Evolutionary conservation across 345 rosid species (phyloP).

Genomic region (Adansonia digitata): DNA sequence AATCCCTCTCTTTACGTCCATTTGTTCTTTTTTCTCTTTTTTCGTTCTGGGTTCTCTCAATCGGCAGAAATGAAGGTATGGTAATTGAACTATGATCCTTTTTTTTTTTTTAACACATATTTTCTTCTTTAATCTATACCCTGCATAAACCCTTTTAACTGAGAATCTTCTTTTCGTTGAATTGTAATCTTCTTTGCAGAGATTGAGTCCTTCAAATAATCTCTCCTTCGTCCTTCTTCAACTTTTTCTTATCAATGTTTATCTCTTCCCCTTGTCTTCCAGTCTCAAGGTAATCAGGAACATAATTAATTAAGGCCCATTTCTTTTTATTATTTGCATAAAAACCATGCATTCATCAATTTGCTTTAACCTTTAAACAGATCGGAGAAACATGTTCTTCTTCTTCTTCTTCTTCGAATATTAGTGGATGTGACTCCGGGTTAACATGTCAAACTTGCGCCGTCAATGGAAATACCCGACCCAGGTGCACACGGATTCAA

Average conservation of each 20-base stretch:
- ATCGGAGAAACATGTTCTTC: slow-evolving; percentile 83
- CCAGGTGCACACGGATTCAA: slow-evolving; percentile 65
- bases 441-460: slow-evolving; percentile 73
- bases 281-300: slow-evolving; percentile 31
- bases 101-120: not conserved
- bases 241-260: slow-evolving; percentile 19
- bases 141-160: not conserved
- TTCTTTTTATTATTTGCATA: not conserved
- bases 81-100: not conserved
- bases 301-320: not conserved
- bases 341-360: not conserved
- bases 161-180: not conserved
- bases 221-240: not conserved
- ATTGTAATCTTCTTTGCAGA: slow-evolving; percentile 17
- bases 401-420: not conserved
- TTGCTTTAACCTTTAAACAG: slow-evolving; percentile 28
- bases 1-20: not conserved
- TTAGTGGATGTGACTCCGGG: slow-evolving; percentile 62
- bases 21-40: not conserved
- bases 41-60: not conserved
- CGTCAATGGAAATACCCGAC: slow-evolving; percentile 61
- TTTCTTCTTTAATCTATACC: not conserved
- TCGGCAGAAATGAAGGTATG: slow-evolving; percentile 11
- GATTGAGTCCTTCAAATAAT: not conserved
- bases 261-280: slow-evolving; percentile 21